Conservation (phyloP, 73 alveolate species). For the Stentor coeruleus region DNA sequence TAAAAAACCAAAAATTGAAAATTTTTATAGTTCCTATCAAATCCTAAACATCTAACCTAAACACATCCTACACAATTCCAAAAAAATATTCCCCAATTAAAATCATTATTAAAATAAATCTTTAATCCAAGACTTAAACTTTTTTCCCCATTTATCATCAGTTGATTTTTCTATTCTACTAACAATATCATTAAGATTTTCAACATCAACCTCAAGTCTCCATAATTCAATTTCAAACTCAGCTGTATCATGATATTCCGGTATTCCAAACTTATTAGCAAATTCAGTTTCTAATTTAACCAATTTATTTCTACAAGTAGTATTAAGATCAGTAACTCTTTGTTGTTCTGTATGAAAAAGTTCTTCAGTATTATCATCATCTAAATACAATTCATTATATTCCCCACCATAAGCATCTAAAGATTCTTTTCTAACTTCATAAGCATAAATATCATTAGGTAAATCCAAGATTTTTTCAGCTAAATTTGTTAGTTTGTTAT, state of each 20-base stretch:
- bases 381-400: background rate
- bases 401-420: background rate
- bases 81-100: no score
- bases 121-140: conserved; percentile 22
- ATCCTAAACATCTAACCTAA: no score
- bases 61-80: no score
- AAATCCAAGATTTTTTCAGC: background rate
- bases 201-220: conserved; percentile 52
- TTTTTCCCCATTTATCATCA: conserved; percentile 14
- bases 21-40: no score
- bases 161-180: conserved; percentile 36
- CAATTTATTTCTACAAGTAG: background rate
- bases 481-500: background rate
- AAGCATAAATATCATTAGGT: background rate
- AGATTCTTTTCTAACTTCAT: no score
- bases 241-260: background rate
- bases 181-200: conserved; percentile 41
- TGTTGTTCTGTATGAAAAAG: conserved; percentile 1
- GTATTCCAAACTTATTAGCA: background rate
- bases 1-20: no score
- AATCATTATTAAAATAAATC: background rate
- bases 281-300: conserved; percentile 1
- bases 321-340: background rate
- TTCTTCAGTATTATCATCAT: conserved; percentile 8
- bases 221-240: conserved; percentile 38